Conservation (phyloP, 805 yeast species). For the Wickerhamiella azyma region DNA sequence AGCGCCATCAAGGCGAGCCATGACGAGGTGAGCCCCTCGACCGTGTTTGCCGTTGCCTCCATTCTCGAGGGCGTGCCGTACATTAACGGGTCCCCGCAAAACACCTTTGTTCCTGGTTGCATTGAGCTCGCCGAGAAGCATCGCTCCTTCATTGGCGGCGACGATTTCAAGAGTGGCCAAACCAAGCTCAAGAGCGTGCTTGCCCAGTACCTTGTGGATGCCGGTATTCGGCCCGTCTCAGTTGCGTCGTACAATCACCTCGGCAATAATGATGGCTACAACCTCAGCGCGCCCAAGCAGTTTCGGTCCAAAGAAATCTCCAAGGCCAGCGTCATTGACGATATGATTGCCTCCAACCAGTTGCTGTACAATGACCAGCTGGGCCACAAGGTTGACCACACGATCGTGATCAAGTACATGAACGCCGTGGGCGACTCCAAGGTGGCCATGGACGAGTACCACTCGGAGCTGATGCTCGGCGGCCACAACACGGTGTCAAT, state of each 20-base stretch:
- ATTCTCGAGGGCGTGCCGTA: conserved; percentile 80
- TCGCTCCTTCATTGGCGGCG: conserved; percentile 80
- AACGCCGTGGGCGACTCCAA: conserved; percentile 93
- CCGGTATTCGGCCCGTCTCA: conserved; percentile 89
- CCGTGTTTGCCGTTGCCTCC: conserved; percentile 87
- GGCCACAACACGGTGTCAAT: conserved; percentile 91
- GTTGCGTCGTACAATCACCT: conserved; percentile 93
- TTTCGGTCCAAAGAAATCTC: conserved; percentile 93
- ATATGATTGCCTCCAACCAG: conserved; percentile 76
- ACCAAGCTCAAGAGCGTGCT: conserved; percentile 91
- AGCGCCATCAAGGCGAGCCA: conserved; percentile 64
- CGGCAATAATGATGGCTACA: conserved; percentile 93
- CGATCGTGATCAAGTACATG: conserved; percentile 87
- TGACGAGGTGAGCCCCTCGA: conserved; percentile 78
- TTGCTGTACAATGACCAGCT: conserved; percentile 68
- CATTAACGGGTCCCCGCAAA: conserved; percentile 94
- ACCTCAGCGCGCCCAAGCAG: conserved; percentile 81
- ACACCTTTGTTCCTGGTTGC: conserved; percentile 93
- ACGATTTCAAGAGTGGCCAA: conserved; percentile 94
- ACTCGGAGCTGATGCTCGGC: conserved; percentile 92
- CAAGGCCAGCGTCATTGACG: conserved; percentile 85
- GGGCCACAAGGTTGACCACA: conserved; percentile 76
- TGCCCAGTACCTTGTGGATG: conserved; percentile 92
- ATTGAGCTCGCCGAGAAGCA: conserved; percentile 74
- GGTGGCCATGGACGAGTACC: conserved; percentile 97